A percentile compares a stretch with the other conserved stretches of the same genome.
These are phyloP conservation scores for Escallonia rubra DNA, from an alignment of 129 eudicot genomes.

Conservation along the genomic window DNA sequence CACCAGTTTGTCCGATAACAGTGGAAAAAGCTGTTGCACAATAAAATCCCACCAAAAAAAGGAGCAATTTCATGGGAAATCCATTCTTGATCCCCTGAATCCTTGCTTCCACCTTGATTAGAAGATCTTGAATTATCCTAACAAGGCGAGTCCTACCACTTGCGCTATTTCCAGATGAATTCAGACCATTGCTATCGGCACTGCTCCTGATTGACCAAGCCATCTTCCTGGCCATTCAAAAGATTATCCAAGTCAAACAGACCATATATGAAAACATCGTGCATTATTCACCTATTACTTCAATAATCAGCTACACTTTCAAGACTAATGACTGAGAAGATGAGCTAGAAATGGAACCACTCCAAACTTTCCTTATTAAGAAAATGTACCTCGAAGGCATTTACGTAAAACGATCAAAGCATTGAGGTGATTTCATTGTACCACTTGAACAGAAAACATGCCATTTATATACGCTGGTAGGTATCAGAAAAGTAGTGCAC, in stretches of 20 bases:
- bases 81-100: conserved; percentile 3
- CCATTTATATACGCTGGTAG: too few relatives aligned
- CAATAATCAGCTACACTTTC: too few relatives aligned
- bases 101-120: conserved; percentile 2
- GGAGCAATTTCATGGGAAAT: conserved; percentile 13
- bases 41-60: conserved; percentile 20
- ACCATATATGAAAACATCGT: too few relatives aligned
- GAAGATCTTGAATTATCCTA: conserved; percentile 13
- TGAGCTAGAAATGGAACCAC: too few relatives aligned
- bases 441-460: too few relatives aligned
- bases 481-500: too few relatives aligned
- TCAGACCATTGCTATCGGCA: background rate
- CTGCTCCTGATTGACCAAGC: conserved; percentile 11
- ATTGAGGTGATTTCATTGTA: too few relatives aligned
- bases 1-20: conserved; percentile 19
- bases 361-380: too few relatives aligned
- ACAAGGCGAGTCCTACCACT: conserved; percentile 13
- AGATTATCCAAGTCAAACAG: background rate
- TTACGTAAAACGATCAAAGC: too few relatives aligned
- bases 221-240: conserved; percentile 7
- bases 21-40: conserved; percentile 19
- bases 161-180: conserved; percentile 2
- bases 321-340: too few relatives aligned
- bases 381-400: too few relatives aligned
- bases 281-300: too few relatives aligned